Evolutionary conservation across 2,329 filamentous ascomycete genomes (phyloP).

Genomic region (Diaporthe citrichinensis): DNA sequence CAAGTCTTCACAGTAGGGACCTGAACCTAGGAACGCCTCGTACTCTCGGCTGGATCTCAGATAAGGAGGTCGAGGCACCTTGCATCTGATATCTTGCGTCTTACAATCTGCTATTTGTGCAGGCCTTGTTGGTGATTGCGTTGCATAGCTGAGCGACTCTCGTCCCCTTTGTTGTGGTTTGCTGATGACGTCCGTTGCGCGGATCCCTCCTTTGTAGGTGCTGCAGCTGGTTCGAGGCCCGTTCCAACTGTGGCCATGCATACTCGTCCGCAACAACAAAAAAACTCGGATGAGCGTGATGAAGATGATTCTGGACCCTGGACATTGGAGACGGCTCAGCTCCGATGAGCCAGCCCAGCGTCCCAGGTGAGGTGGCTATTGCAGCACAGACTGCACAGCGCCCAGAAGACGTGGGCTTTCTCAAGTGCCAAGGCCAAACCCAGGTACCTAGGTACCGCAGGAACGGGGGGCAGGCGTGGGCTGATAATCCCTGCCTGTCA

Average conservation of each 20-base stretch:
- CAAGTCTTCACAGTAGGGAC: too few relatives aligned
- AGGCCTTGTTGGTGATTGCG: background rate
- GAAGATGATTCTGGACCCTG: background rate
- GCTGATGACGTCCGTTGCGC: background rate
- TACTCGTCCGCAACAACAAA: background rate
- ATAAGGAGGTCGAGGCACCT: background rate
- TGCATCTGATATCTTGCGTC: constrained; percentile 4
- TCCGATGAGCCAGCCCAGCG: constrained; percentile 22
- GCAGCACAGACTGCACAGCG: constrained; percentile 4
- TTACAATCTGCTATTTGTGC: background rate
- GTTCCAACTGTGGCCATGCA: background rate
- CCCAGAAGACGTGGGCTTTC: background rate
- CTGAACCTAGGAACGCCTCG: too few relatives aligned
- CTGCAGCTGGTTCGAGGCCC: background rate
- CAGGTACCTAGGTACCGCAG: constrained; percentile 3
- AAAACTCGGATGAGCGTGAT: background rate
- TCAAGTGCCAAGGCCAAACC: background rate
- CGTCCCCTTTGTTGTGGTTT: background rate
- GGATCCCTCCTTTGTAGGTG: background rate
- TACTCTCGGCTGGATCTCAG: background rate
- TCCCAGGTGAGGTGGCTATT: background rate
- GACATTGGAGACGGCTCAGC: background rate
- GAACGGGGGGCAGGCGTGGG: background rate
- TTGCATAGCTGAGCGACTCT: background rate
- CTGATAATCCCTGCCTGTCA: constrained; percentile 15